These are phyloP conservation scores for Protomyces lactucae-debilis DNA, from an alignment of 1,139 yeast species.

Conservation along the genomic window DNA sequence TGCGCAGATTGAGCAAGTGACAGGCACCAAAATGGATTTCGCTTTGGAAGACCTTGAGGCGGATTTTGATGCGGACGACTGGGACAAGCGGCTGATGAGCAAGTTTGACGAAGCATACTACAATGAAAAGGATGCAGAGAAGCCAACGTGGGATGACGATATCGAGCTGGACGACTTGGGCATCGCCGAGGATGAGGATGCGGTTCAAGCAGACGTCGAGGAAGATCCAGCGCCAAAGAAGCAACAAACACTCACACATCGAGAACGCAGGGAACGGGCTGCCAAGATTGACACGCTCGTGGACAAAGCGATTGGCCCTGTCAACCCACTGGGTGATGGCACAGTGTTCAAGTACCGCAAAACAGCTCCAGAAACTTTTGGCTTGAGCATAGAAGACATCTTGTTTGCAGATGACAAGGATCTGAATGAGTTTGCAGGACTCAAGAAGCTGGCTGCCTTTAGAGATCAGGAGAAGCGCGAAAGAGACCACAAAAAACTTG, in stretches of 20 bases:
- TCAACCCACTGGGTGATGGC: not conserved
- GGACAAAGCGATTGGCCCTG: constrained; percentile 35
- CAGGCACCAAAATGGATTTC: constrained; percentile 50
- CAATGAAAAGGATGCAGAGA: constrained; percentile 48
- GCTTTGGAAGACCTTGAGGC: constrained; percentile 73
- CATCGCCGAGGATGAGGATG: constrained; percentile 36
- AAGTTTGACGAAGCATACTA: constrained; percentile 81
- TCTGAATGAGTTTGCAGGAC: constrained; percentile 74
- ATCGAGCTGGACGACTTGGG: constrained; percentile 38
- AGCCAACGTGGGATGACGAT: constrained; percentile 53
- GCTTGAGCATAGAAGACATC: constrained; percentile 80
- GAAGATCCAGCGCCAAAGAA: constrained; percentile 45
- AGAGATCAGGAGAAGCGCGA: constrained; percentile 66
- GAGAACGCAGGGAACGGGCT: constrained; percentile 37
- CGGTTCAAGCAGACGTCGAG: constrained; percentile 32
- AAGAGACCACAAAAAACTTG: constrained; percentile 77
- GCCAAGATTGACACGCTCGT: constrained; percentile 21
- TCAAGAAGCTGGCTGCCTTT: constrained; percentile 91
- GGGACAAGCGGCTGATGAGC: constrained; percentile 85
- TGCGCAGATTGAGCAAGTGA: constrained; percentile 70
- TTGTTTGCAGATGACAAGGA: constrained; percentile 82
- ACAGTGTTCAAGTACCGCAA: constrained; percentile 71
- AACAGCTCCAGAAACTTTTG: constrained; percentile 91
- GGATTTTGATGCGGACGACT: constrained; percentile 84
- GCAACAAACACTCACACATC: constrained; percentile 57